Percentiles rank a stretch among this genome's conserved stretches.
phyloP scores from a whole-genome alignment of 176 grass and related monocot genomes.

The Cenchrus purpureus region DNA sequence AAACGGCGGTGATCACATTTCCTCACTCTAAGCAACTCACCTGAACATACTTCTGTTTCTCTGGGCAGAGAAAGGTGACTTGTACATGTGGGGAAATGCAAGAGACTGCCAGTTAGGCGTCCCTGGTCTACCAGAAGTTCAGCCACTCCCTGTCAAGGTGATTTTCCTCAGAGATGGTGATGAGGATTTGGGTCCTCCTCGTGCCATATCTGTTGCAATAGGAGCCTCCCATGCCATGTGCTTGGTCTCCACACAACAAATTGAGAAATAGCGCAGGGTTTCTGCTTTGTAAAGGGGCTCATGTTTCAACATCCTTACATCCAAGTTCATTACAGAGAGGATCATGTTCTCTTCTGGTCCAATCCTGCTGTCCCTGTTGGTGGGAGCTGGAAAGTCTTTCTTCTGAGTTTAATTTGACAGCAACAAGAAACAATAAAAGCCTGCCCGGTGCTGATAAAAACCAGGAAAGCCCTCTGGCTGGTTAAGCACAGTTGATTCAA shows the following conservation, averaged over 20 bases:
- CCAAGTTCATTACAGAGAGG: neutral
- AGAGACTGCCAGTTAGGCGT: conserved; percentile 92
- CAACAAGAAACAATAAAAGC: conserved; percentile 35
- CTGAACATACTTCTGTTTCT: conserved; percentile 19
- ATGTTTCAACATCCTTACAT: conserved; percentile 13
- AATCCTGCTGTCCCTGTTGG: neutral
- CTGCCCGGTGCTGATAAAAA: neutral
- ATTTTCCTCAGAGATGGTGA: conserved; percentile 82
- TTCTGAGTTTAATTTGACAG: neutral
- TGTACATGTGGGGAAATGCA: conserved; percentile 99
- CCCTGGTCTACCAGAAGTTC: conserved; percentile 70
- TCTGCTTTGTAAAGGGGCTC: conserved; percentile 23
- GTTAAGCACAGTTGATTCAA: neutral
- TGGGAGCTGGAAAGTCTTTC: conserved; percentile 3
- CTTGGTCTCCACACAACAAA: conserved; percentile 64
- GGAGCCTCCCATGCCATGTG: conserved; percentile 95
- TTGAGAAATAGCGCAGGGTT: neutral
- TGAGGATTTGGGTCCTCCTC: conserved; percentile 50
- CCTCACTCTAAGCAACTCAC: conserved; percentile 6
- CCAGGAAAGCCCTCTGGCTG: neutral
- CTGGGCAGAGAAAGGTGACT: conserved; percentile 66
- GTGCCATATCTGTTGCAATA: conserved; percentile 72
- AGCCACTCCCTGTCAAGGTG: conserved; percentile 73
- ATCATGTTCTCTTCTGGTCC: conserved; percentile 28
- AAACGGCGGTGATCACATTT: conserved; percentile 16